Base-by-base conservation (phyloP, 2,329 filamentous ascomycete genomes). In the Allantophomopsis cytisporea region DNA sequence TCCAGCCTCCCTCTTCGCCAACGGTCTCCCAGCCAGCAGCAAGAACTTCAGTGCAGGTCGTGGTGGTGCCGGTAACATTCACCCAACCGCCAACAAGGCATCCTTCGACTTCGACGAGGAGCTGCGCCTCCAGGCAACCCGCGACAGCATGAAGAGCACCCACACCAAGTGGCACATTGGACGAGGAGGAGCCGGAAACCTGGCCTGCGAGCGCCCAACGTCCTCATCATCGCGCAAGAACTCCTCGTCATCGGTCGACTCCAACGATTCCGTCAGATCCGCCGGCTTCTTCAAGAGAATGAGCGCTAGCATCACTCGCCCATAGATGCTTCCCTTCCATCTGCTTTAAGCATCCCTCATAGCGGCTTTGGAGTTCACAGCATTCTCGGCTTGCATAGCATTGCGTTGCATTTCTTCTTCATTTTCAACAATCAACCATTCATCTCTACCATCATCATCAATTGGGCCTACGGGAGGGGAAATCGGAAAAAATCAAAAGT, bases 81-180 rank as follows among this genome's bases (percentile, higher is more conserved):
- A 47, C 39, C 36, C 41, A 12, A 43, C 30, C 8, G 43, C 44
- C 8, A 51, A 57, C 39, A 48, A 46, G 16, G 42, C 53, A 11
- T 46, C 51, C 13, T 56, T 56, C 45, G 52, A 49, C 14, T 56
- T 57, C 40, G 53, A 56, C 31, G 54, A 56, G 23, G 54, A 56
- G 34, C 46, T 57, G 11, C 47, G 48, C 8, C 47, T 49, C 8
- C 50, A 54, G 40, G 40, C 39, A 15, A 52, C 50, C 17, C 47
- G 53, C 16, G 53, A 55, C 28, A 37, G 43, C 35, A 51, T 44
- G 44, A 44, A 48, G 38, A 49, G 45, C 38, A 40, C 49, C 2
- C 48, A 49, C 7, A 46, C 43, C 4, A 37, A 46, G 5, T 55
- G 42, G 40, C 51, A 54, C 37, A 48, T 55, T 3, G 54, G 54